Percentiles rank a stretch among this genome's conserved stretches.
Evolutionary conservation across 148 eudicot genomes (phyloP).

Genomic region (Chenopodium berlandieri): DNA sequence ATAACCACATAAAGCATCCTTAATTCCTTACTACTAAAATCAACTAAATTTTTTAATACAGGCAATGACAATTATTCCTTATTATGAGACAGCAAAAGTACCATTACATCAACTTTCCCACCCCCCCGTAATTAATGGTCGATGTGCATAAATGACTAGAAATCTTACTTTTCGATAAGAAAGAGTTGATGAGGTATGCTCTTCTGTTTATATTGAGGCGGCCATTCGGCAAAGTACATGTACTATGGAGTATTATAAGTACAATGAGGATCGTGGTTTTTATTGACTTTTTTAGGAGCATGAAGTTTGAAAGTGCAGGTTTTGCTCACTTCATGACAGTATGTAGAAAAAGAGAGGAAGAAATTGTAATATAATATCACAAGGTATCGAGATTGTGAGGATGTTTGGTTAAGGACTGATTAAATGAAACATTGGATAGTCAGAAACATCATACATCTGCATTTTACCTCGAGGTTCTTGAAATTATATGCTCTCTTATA

Average conservation of each 20-base stretch:
- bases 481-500: neutral
- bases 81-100: too few relatives aligned
- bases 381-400: neutral
- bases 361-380: neutral
- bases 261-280: neutral
- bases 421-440: neutral
- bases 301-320: neutral
- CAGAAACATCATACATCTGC: neutral
- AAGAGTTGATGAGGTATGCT: neutral
- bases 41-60: too few relatives aligned
- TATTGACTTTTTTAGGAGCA: neutral
- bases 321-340: neutral
- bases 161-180: neutral
- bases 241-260: neutral
- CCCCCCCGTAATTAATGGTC: neutral
- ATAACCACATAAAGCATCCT: too few relatives aligned
- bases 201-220: too few relatives aligned
- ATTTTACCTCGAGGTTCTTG: neutral
- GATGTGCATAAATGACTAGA: neutral
- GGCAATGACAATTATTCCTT: too few relatives aligned
- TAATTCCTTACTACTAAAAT: too few relatives aligned
- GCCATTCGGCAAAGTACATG: too few relatives aligned
- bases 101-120: too few relatives aligned
- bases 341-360: neutral
- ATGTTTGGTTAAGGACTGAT: neutral